Percentiles rank a stretch among this genome's conserved stretches.
Conservation (phyloP, 2,329 filamentous ascomycete genomes). For the Neocucurbitaria cava region DNA sequence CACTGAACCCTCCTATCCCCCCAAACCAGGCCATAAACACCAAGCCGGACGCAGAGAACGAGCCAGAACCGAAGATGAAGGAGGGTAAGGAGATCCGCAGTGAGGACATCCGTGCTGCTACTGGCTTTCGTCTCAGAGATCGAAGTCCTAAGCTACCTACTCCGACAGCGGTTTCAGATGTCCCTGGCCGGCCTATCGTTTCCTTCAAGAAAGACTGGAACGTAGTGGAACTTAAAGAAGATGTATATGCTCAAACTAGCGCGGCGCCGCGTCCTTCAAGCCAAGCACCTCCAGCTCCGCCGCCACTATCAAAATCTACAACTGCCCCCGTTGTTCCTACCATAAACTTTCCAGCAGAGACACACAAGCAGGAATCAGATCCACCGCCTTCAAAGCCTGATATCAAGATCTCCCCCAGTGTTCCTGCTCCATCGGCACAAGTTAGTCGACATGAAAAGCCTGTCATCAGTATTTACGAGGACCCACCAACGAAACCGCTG, state of each 20-base stretch:
- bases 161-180: slow-evolving; percentile 89
- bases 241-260: slow-evolving; percentile 41
- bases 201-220: slow-evolving; percentile 90
- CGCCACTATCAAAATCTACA: slow-evolving; percentile 45
- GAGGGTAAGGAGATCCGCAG: slow-evolving; percentile 83
- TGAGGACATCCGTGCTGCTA: slow-evolving; percentile 88
- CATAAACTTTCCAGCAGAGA: slow-evolving; percentile 58
- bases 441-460: slow-evolving; percentile 27
- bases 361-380: slow-evolving; percentile 21
- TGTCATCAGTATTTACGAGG: slow-evolving; percentile 35
- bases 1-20: slow-evolving; percentile 62
- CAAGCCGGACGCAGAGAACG: slow-evolving; percentile 40
- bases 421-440: slow-evolving; percentile 25
- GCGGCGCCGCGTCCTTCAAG: slow-evolving; percentile 24
- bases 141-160: slow-evolving; percentile 86
- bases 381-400: slow-evolving; percentile 36
- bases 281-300: slow-evolving; percentile 28
- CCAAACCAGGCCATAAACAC: slow-evolving; percentile 39
- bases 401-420: slow-evolving; percentile 37
- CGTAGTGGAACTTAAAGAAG: slow-evolving; percentile 73
- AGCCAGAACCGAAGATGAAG: slow-evolving; percentile 63
- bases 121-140: slow-evolving; percentile 86
- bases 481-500: slow-evolving; percentile 36
- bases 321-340: slow-evolving; percentile 56
- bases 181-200: slow-evolving; percentile 90